phyloP scores from a whole-genome alignment of 345 rosid species.

The Mercurialis annua region DNA sequence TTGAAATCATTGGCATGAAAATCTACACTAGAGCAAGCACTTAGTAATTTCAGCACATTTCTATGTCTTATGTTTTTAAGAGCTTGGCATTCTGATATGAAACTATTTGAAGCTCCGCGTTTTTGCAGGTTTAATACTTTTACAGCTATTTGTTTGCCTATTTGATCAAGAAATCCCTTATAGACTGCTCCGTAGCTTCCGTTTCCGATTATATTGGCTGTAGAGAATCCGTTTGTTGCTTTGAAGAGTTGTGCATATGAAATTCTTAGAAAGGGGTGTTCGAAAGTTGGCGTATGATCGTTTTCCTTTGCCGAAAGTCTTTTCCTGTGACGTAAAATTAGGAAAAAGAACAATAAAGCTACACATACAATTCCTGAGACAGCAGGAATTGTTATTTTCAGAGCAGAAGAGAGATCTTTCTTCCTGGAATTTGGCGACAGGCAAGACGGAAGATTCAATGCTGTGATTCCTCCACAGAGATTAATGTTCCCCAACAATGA shows the following conservation, averaged over 20 bases:
- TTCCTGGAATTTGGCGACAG: too few species aligned
- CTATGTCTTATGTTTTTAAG: conserved; percentile 2
- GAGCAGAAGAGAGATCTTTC: neutral
- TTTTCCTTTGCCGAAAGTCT: neutral
- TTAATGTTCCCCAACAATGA: conserved; percentile 8
- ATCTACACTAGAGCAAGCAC: conserved; percentile 6
- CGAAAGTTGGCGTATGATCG: neutral
- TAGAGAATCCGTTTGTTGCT: conserved; percentile 7
- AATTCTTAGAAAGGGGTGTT: neutral
- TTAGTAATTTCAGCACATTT: conserved; percentile 1
- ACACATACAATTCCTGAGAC: neutral
- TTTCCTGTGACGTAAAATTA: neutral
- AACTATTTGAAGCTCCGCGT: conserved; percentile 5
- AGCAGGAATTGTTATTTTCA: neutral
- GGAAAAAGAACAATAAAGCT: neutral
- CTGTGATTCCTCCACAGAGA: conserved; percentile 3
- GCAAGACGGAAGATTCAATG: too few species aligned
- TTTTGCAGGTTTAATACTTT: neutral
- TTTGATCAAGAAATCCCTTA: conserved; percentile 1
- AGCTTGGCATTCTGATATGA: conserved; percentile 4
- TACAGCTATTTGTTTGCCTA: neutral
- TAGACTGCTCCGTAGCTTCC: conserved; percentile 9
- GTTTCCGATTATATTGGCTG: neutral
- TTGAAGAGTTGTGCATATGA: conserved; percentile 2
- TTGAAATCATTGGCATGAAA: conserved; percentile 12